These are phyloP conservation scores for Nicotiana obtusifolia DNA, from an alignment of 257 asterid species.

Conservation along the genomic window DNA sequence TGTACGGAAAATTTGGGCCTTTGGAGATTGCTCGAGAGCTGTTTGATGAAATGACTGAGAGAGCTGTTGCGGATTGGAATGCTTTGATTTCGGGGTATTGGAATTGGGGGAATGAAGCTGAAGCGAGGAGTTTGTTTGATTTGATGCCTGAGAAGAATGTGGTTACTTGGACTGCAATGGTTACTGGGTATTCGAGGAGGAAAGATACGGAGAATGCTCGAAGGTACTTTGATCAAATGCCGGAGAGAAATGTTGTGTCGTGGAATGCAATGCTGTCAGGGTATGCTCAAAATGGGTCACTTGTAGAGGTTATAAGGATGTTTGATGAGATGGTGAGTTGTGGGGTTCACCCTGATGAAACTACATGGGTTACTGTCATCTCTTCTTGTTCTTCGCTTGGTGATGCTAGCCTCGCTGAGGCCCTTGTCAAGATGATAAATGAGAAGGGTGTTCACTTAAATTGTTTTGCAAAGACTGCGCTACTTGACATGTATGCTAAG, in stretches of 20 bases:
- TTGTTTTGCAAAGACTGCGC: conserved; percentile 48
- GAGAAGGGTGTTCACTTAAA: conserved; percentile 28
- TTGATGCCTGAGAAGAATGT: conserved; percentile 53
- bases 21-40: conserved; percentile 41
- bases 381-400: conserved; percentile 53
- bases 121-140: conserved; percentile 49
- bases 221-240: conserved; percentile 51
- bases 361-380: conserved; percentile 57
- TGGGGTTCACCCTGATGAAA: conserved; percentile 48
- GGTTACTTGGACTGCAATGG: conserved; percentile 73
- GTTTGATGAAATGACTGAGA: conserved; percentile 62
- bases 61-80: conserved; percentile 55
- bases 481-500: conserved; percentile 71
- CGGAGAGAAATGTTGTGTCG: conserved; percentile 48
- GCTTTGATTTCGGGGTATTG: conserved; percentile 58
- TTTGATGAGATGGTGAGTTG: conserved; percentile 46
- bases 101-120: conserved; percentile 50
- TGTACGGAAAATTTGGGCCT: conserved; percentile 63
- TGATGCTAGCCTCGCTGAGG: conserved; percentile 40
- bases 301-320: conserved; percentile 44
- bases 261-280: conserved; percentile 86
- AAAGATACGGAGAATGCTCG: conserved; percentile 55
- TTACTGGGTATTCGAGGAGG: conserved; percentile 52
- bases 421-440: conserved; percentile 34
- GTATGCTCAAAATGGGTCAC: conserved; percentile 49